Evolutionary conservation across 2,329 filamentous ascomycete genomes (phyloP).

Genomic region (Beauveria australis): DNA sequence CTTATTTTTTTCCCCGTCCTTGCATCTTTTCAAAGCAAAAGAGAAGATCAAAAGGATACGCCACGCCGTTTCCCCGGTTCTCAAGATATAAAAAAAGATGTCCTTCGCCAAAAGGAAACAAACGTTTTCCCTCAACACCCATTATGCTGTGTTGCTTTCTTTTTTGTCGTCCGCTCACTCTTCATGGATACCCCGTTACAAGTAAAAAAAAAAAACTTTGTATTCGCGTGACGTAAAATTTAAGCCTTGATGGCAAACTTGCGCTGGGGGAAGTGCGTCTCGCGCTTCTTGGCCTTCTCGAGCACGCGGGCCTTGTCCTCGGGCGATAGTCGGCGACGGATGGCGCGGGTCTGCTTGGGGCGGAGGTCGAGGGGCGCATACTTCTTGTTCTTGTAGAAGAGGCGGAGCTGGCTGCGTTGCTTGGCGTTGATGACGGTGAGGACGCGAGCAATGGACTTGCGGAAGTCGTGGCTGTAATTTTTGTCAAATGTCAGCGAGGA

Average conservation of each 20-base stretch:
- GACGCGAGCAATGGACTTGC: constrained; percentile 98
- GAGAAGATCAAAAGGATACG: constrained; percentile 10
- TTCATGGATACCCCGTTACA: background rate
- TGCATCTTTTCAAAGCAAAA: background rate
- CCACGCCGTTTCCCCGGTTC: constrained; percentile 10
- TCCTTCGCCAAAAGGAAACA: constrained; percentile 4
- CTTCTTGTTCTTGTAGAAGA: constrained; percentile 99
- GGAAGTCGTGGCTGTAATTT: constrained; percentile 82
- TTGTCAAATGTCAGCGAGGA: background rate
- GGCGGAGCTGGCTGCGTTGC: constrained; percentile 93
- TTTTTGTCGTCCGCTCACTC: background rate
- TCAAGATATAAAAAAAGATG: constrained; percentile 10
- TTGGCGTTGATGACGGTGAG: constrained; percentile 99
- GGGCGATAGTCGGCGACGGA: constrained; percentile 88
- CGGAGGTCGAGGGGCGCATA: constrained; percentile 97
- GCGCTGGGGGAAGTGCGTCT: constrained; percentile 93
- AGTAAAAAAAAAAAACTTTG: background rate
- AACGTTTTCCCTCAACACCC: constrained; percentile 2
- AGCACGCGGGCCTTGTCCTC: constrained; percentile 79
- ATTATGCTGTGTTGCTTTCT: constrained; percentile 7
- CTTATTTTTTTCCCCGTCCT: background rate
- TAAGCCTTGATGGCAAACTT: constrained; percentile 93
- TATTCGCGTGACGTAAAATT: constrained; percentile 30
- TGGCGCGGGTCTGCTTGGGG: constrained; percentile 95
- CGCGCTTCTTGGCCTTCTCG: constrained; percentile 95